Conservation (phyloP, 1,139 yeast species). For the Sugiyamaella sp. region DNA sequence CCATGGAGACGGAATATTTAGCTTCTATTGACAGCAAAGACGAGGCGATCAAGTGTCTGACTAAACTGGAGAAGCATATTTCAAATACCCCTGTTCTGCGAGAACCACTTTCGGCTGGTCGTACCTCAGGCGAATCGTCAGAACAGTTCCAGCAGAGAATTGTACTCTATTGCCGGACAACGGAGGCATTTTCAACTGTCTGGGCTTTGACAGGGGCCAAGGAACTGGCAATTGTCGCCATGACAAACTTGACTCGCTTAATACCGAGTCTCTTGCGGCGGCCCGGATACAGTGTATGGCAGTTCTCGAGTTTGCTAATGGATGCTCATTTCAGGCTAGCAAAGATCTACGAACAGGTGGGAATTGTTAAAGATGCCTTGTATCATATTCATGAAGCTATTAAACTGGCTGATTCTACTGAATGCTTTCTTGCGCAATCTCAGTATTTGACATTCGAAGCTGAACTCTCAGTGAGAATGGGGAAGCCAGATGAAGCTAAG, state of each 20-base stretch:
- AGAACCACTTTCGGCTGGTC: conserved; percentile 17
- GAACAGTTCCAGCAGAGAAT: conserved; percentile 17
- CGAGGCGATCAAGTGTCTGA: conserved; percentile 3
- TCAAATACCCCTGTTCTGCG: conserved; percentile 1
- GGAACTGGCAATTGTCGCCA: conserved; percentile 15
- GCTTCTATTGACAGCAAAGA: conserved; percentile 10
- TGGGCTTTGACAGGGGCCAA: conserved; percentile 7
- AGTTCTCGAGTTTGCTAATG: conserved; percentile 24
- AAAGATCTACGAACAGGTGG: conserved; percentile 32
- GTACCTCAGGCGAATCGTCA: conserved; percentile 9
- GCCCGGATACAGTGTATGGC: conserved; percentile 6
- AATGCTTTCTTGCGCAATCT: conserved; percentile 28
- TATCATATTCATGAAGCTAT: conserved; percentile 34
- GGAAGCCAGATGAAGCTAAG: conserved; percentile 32
- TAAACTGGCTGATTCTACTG: conserved; percentile 27
- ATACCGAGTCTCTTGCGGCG: conserved; percentile 8
- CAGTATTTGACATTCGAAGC: conserved; percentile 33
- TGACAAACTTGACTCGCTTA: conserved; percentile 15
- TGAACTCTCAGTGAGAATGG: conserved; percentile 31
- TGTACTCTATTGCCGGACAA: conserved; percentile 12
- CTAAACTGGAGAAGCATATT: conserved; percentile 9
- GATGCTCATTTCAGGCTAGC: conserved; percentile 30
- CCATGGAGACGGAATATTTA: conserved; percentile 15
- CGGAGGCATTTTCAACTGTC: conserved; percentile 6
- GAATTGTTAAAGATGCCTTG: conserved; percentile 32